Conservation (phyloP, 176 grass and related monocot species). For the Zea luxurians region DNA sequence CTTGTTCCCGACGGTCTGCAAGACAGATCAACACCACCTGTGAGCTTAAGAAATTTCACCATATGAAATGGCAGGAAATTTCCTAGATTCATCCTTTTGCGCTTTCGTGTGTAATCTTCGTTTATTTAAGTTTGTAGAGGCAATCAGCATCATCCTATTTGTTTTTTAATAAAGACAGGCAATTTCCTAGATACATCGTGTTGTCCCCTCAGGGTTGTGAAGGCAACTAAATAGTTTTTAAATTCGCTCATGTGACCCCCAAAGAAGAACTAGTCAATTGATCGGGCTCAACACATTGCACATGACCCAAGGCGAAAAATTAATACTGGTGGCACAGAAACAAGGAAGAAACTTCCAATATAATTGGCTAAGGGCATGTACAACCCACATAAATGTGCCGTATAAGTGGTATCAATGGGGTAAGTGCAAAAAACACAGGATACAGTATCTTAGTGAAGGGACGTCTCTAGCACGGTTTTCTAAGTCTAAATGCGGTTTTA, state of each 20-base stretch:
- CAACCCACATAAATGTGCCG: too few species aligned
- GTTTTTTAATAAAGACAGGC: background rate
- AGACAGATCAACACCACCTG: background rate
- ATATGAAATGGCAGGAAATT: background rate
- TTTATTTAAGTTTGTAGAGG: slow-evolving; percentile 33
- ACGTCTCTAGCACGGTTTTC: too few species aligned
- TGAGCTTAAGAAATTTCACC: background rate
- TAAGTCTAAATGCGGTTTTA: too few species aligned
- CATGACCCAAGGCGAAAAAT: background rate
- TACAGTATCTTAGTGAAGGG: too few species aligned
- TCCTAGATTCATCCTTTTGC: background rate
- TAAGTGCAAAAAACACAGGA: too few species aligned
- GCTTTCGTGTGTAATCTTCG: background rate
- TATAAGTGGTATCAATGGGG: too few species aligned
- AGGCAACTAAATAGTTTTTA: background rate
- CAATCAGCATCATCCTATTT: background rate
- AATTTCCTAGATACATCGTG: background rate
- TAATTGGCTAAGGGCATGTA: too few species aligned
- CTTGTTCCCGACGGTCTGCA: slow-evolving; percentile 83
- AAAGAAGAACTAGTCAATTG: background rate
- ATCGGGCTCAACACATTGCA: background rate
- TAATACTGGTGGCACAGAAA: background rate
- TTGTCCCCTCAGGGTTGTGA: background rate
- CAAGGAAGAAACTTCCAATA: background rate
- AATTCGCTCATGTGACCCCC: background rate